Percentiles rank a stretch among this genome's conserved stretches.
Evolutionary conservation across 257 asterid genomes (phyloP).

Genomic region (Linaria vulgaris): DNA sequence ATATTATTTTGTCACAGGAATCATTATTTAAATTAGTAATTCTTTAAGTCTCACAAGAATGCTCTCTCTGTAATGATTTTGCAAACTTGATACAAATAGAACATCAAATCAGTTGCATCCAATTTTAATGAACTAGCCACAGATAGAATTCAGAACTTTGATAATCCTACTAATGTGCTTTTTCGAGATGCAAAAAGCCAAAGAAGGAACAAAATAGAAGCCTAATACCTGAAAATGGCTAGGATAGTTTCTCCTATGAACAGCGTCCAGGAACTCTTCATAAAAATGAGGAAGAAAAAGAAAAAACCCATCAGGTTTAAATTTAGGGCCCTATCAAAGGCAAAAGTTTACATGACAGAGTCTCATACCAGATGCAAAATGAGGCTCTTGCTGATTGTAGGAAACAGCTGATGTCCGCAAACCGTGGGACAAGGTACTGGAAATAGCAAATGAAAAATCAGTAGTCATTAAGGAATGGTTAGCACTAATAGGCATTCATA

Average conservation of each 20-base stretch:
- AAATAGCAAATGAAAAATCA: constrained; percentile 20
- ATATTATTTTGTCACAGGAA: background rate
- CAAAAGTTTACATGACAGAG: constrained; percentile 12
- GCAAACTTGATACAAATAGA: background rate
- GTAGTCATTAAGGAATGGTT: background rate
- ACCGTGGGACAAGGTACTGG: constrained; percentile 35
- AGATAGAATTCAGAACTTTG: background rate
- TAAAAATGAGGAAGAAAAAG: background rate
- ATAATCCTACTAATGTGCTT: background rate
- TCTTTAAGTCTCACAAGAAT: background rate
- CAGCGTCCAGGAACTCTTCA: constrained; percentile 29
- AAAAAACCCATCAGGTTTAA: background rate
- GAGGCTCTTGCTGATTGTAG: constrained; percentile 29
- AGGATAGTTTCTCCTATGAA: constrained; percentile 31
- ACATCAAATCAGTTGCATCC: background rate
- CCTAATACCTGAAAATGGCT: constrained; percentile 33
- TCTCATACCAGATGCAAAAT: constrained; percentile 32
- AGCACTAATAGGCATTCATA: background rate
- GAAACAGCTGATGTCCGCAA: constrained; percentile 22
- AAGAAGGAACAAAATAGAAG: background rate
- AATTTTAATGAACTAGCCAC: background rate
- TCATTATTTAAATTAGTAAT: background rate
- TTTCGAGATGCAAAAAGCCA: background rate
- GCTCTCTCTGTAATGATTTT: background rate
- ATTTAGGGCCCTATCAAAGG: constrained; percentile 1